Base-by-base conservation (phyloP, 306 rosid genomes). In the Acacia melanoxylon region DNA sequence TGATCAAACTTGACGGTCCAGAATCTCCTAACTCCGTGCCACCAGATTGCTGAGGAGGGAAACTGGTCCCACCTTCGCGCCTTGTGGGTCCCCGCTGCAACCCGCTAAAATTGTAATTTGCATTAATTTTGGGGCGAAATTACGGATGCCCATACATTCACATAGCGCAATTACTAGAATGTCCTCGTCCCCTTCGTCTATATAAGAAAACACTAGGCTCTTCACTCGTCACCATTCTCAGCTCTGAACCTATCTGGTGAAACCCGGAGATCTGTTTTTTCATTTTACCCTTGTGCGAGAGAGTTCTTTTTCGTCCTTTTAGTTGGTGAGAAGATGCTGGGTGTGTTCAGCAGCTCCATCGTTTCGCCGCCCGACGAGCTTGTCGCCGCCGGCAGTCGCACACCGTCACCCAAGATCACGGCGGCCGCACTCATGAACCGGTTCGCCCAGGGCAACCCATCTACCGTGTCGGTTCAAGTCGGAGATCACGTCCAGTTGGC, bases 351-450 rank as follows among this genome's bases (percentile, higher is more conserved):
- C 84, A 84, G 94, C 85, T 86, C 94, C 9, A 85, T 96, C 17
- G 85, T 96, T 51, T 89, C 97, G 1, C 97, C 98, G 13, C 98
- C 98, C n/a, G 99, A 93, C 6, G 98, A 96, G 87, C 79, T 96
- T 17, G 97, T 96, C 6, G 98, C 97, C 20, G 99, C 98, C 78
- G 98, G 98, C 0, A 80, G 98, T 83, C 78, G 99, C 13, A 96
- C 99, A 3, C 99, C 99, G 54, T 96, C 99, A 1, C 98, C 99
- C 3, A 96, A 96, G 86, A 91, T 41, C 41, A 82, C 86, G 3
- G 80, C 97, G 35, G 65, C 84, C 2, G 81, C 88, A 40, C 93
- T 96, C 13, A 19, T 93, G 80, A 89, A 88, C 46, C 91, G 94
- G 56, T 96, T 96, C 74, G 81, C 86, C 11, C 82, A 86, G 79